Conservation (phyloP, 169 alveolate species). For the Amoebophrya sp. region DNA sequence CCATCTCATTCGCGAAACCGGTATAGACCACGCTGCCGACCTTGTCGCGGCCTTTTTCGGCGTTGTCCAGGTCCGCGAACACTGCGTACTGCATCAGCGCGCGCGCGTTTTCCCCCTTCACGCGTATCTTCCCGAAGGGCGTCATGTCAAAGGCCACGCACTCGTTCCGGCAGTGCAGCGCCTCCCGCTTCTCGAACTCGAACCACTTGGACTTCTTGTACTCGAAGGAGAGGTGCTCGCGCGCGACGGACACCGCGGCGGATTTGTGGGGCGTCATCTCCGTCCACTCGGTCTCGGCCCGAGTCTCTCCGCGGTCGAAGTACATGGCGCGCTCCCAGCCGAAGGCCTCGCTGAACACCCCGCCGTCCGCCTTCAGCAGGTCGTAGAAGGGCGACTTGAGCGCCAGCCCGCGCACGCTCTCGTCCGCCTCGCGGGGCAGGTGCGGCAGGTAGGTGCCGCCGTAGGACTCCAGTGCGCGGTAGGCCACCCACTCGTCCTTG, state of each 20-base stretch:
- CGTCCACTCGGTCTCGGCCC: neutral
- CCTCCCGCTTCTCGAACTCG: conserved; percentile 13
- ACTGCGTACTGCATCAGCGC: neutral
- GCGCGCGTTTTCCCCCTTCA: conserved; percentile 6
- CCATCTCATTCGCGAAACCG: neutral
- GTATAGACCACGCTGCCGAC: conserved; percentile 1
- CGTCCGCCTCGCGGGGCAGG: neutral
- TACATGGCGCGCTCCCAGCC: conserved; percentile 37
- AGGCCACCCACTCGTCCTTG: neutral
- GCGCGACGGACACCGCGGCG: conserved; percentile 6
- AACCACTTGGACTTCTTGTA: neutral
- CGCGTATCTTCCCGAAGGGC: conserved; percentile 29
- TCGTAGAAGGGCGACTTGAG: neutral
- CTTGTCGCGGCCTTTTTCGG: too few relatives aligned
- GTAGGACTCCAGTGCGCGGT: neutral
- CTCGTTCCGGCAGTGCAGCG: conserved; percentile 13
- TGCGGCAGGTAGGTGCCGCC: conserved; percentile 4
- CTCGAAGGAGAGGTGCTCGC: neutral
- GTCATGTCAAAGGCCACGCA: conserved; percentile 29
- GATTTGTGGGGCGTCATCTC: neutral
- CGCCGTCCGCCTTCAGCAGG: neutral
- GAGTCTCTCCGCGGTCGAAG: neutral
- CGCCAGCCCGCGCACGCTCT: conserved; percentile 12
- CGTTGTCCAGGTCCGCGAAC: neutral
- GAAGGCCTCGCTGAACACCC: conserved; percentile 20